Evolutionary conservation across 2,329 filamentous ascomycete genomes (phyloP), one percentile per base, ranked within the genome.

Genomic region (Aspergillus unguis): DNA sequence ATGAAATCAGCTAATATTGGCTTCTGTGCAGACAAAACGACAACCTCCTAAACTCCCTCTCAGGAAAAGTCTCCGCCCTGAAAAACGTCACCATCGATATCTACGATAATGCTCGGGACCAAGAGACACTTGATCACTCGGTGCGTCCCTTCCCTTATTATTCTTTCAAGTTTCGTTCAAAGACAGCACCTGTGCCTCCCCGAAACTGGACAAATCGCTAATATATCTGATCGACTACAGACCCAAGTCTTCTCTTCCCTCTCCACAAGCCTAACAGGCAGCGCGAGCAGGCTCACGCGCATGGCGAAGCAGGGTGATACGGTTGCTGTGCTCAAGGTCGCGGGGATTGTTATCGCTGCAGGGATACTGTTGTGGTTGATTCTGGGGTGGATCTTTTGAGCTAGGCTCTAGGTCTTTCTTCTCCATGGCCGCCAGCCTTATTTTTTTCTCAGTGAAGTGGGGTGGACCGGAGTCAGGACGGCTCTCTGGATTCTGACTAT

Each of bases 21-120:
- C 27, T 9, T 31, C 2, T 6, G n/a, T 6, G 7, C 58, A 85
- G 83, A 65, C 94, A 99, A 75, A 99, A 99, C 78, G 95, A 97
- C 75, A 85, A 89, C 61, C 91, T 92, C 63, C 88, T 99, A 52
- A 86, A 92, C 66, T 91, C 95, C 70, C 87, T 99, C 35, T 88
- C 88, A 11, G 82, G 85, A 60, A 99, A 99, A 77, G 92, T 97
- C 50, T 89, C 89, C 17, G 90, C 91, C 48, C 83, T 99, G 58
- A 90, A 92, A 67, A 89, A 88, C 72, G 90, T 99, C 46, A 99
- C 94, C 38, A 85, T 97, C 60, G 91, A 99, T 77, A 99, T 99
- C 67, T 96, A 97, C 80, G 92, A 97, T 75, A 91, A 94, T 70
- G 94, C 94, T 45, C 85, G 90, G 53, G 84, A 89, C 63, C 92